phyloP scores from a whole-genome alignment of 1,284 basidiomycete genomes.

The Fomitopsis palustris region DNA sequence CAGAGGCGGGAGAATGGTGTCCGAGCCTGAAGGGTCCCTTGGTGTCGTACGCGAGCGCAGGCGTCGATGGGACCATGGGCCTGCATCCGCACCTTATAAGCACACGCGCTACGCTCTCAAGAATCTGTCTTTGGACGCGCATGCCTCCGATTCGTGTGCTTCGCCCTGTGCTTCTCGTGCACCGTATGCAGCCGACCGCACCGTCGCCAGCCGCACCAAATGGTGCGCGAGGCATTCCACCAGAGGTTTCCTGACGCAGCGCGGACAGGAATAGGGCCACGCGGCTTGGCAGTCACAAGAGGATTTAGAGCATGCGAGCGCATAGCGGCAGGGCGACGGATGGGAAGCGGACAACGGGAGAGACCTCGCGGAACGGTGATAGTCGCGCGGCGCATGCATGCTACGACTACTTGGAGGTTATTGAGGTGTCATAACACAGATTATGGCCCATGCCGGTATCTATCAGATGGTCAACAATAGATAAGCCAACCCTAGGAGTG shows the following conservation, averaged over 20 bases:
- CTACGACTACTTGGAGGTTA: background rate
- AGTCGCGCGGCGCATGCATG: background rate
- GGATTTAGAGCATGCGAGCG: slow-evolving; percentile 1
- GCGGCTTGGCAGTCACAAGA: slow-evolving; percentile 2
- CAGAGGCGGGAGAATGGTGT: background rate
- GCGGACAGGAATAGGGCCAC: background rate
- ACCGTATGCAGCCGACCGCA: background rate
- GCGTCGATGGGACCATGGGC: background rate
- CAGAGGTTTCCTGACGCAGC: background rate
- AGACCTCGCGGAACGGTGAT: background rate
- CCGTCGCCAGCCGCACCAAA: background rate
- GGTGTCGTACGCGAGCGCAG: background rate
- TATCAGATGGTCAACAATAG: background rate
- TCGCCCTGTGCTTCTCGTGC: background rate
- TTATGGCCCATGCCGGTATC: background rate
- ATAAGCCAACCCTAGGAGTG: background rate
- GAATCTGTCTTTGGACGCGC: background rate
- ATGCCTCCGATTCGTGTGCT: background rate
- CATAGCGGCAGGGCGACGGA: background rate
- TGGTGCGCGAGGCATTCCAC: background rate
- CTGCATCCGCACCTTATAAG: background rate
- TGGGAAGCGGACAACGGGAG: background rate
- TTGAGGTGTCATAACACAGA: background rate
- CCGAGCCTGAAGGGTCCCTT: background rate
- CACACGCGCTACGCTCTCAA: background rate